Base-by-base conservation (phyloP, 106 monocot species). In the Platanthera guangdongensis region DNA sequence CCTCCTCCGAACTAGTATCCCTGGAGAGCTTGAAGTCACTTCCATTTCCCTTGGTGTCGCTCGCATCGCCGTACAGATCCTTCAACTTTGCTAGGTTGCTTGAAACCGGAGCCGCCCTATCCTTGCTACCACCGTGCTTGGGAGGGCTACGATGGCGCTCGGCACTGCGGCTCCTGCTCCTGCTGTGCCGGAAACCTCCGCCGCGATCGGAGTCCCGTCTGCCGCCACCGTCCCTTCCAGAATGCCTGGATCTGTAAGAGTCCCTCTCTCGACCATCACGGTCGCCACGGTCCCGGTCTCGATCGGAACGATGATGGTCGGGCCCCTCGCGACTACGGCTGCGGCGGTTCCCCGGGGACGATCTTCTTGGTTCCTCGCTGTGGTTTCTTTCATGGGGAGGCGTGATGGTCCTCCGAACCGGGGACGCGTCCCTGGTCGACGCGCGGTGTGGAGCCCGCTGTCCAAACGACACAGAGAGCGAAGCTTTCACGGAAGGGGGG, bases 391-490 rank as follows among this genome's bases (percentile, higher is more conserved):
- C 86, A 8, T 78, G 78, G 4, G 78, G 71, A 1, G 87, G 78
- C 22, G 82, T 77, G n/a, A 86, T 48, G 2, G 86, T 85, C 52
- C 92, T 85, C 3, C 95, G 73, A 50, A 95, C 87, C 19, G 95
- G 95, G 4, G 95, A 95, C 11, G 95, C 92, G 32, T 95, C 95
- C 15, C 90, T 53, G 39, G 95, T 92, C 11, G 95, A 95, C 16
- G 95, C 92, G 68, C 95, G 92, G 64, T 92, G 95, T 19, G 95
- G 92, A 53, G 92, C 95, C 14, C 95, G 88, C 76, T 95, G 95
- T 15, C 95, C 95, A 81, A 95, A 95, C 15, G 95, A 95, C 28
- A 95, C 95, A 0, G 90, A 95, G 8, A 95, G 81, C 22, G 92
- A 70, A 76, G 95, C 95, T 80, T 95, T 95, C 51, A 95, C 92